Conservation (phyloP, 208 protist species). For the Trypanosoma brucei region DNA sequence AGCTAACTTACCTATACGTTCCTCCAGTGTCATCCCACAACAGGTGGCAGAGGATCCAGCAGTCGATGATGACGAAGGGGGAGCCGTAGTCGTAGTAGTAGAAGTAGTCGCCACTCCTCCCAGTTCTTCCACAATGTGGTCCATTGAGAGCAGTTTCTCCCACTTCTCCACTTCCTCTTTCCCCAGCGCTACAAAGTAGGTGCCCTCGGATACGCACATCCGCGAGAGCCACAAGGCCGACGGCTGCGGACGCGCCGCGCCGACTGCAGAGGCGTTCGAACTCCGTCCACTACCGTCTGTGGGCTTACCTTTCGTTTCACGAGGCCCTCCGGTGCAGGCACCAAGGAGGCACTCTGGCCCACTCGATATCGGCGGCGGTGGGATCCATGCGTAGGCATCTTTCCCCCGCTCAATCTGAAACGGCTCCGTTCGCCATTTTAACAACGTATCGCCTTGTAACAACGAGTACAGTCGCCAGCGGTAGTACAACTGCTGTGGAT, state of each 20-base stretch:
- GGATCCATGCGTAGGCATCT: slow-evolving; percentile 62
- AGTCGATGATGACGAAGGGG: not conserved
- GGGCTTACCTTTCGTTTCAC: not conserved
- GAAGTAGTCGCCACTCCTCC: not conserved
- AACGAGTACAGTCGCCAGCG: slow-evolving; percentile 83
- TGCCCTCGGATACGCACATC: slow-evolving; percentile 33
- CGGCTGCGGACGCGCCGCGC: not conserved
- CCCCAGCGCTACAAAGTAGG: slow-evolving; percentile 35
- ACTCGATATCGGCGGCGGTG: slow-evolving; percentile 39
- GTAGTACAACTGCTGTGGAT: slow-evolving; percentile 75
- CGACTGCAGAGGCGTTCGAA: not conserved
- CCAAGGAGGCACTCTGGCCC: slow-evolving; percentile 42
- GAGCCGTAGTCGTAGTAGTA: not conserved
- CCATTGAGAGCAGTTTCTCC: slow-evolving; percentile 18
- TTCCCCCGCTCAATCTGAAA: slow-evolving; percentile 66
- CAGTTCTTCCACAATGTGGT: slow-evolving; percentile 2
- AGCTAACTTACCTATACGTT: slow-evolving; percentile 11
- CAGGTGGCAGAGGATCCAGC: not conserved
- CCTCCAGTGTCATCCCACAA: slow-evolving; percentile 3
- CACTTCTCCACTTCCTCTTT: slow-evolving; percentile 10
- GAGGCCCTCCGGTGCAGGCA: slow-evolving; percentile 1
- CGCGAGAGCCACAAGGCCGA: slow-evolving; percentile 51
- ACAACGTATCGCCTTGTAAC: slow-evolving; percentile 66
- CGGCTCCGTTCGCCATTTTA: slow-evolving; percentile 60
- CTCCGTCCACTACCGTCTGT: no score